Base-by-base conservation (phyloP, 1,284 basidiomycete species). In the Fomitopsis betulina region DNA sequence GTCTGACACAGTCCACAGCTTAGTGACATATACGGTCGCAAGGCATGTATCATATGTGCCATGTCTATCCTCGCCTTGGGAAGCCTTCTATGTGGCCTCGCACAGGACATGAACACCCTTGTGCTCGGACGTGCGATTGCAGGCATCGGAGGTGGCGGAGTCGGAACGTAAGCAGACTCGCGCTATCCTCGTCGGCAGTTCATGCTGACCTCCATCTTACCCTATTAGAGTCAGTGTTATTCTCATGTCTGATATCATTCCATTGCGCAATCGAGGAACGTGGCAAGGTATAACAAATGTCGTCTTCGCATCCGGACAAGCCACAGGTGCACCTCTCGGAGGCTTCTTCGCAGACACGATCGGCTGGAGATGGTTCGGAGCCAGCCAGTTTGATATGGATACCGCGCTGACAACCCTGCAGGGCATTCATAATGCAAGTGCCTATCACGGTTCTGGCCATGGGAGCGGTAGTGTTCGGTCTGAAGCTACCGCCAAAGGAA, bases 21-120 rank as follows among this genome's bases (percentile, higher is more conserved):
- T 19, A 85, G 83, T 65, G 84, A 87, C 62, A 86, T 86, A 1
- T 86, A 85, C 60, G 85, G 85, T 2, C 75, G 84, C 4, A 86
- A 85, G 63, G 67, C 70, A 1, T 86, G 84, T 60, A 70, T 87
- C 3, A 67, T 86, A 0, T 79, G 82, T 58, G 79, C 83, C 0
- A 85, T 85, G 63, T 61, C 70, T 17, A 67, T 84, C 12, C 86
- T 86, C 62, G 80, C 77, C 0, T 50, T 84, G 0, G 85, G 84
- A 7, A 79, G 73, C 53, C 65, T 85, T 32, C 67, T 79, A 35
- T 85, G 83, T 58, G 84, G 84, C 2, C 62, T 84, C 0, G 75
- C 84, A 0, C 68, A 74, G 27, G 82, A 76, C 45, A 81, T 87
- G 81, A 79, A 75, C 0, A 76, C 84, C 65, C 73, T 87, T 17